phyloP scores from a whole-genome alignment of 345 rosid species.

The Ceriops decandra region DNA sequence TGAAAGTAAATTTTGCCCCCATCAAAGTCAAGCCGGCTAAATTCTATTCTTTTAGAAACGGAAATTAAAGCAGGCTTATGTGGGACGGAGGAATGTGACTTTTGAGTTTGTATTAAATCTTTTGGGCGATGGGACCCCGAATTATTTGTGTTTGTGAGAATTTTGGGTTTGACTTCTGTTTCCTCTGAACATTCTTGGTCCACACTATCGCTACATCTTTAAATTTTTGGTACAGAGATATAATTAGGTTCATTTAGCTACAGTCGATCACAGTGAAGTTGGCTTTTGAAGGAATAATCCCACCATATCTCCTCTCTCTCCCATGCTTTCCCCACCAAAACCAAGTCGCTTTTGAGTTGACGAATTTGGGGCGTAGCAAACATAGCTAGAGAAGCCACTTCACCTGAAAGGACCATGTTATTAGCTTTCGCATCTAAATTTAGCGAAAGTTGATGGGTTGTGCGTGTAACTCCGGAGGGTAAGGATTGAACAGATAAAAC shows the following conservation, averaged over 20 bases:
- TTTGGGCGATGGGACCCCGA: not conserved
- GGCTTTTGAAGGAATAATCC: conserved; percentile 10
- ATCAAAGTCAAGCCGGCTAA: too few relatives aligned
- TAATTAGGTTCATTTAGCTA: not conserved
- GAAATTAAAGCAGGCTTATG: too few relatives aligned
- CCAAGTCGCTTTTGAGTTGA: conserved; percentile 31
- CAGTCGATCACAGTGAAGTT: conserved; percentile 8
- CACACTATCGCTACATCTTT: too few relatives aligned
- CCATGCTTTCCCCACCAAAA: not conserved
- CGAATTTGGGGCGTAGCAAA: conserved; percentile 27
- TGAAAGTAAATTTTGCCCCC: too few relatives aligned
- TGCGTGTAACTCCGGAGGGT: conserved; percentile 21
- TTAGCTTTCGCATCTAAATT: conserved; percentile 15
- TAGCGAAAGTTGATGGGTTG: conserved; percentile 11
- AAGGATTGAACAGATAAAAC: conserved; percentile 14
- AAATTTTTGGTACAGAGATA: not conserved
- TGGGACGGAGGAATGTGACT: too few relatives aligned
- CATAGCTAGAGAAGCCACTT: conserved; percentile 12
- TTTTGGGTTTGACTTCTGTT: not conserved
- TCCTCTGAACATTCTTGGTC: too few relatives aligned
- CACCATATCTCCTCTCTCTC: conserved; percentile 2
- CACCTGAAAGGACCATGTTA: conserved; percentile 23
- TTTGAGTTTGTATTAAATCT: too few relatives aligned
- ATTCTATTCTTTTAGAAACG: too few relatives aligned
- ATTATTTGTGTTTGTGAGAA: conserved; percentile 13